phyloP scores from a whole-genome alignment of 768 basidiomycete species.

The Gloeopeniophorella convolvens region DNA sequence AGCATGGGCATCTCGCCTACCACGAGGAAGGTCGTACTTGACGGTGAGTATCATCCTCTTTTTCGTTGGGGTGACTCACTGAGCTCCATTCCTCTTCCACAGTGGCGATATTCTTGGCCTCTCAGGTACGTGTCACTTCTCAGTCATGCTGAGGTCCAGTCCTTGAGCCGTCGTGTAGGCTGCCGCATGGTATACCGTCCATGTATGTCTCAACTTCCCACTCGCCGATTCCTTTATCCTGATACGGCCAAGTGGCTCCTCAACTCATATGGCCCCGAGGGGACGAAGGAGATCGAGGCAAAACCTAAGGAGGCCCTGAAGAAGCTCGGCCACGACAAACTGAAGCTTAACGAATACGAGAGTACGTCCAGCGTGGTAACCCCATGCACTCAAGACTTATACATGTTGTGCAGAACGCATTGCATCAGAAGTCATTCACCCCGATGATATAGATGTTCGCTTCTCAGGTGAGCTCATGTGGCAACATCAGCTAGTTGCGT shows the following conservation, averaged over 20 bases:
- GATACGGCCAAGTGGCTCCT: conserved; percentile 52
- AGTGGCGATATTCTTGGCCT: conserved; percentile 41
- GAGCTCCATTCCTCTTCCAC: conserved; percentile 17
- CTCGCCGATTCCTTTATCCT: not conserved
- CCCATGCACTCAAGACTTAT: conserved; percentile 5
- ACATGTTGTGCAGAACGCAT: conserved; percentile 54
- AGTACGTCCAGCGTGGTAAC: conserved; percentile 54
- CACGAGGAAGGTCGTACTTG: conserved; percentile 24
- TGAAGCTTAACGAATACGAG: conserved; percentile 90
- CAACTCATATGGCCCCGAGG: conserved; percentile 40
- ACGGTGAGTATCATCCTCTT: conserved; percentile 22
- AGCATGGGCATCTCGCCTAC: conserved; percentile 22
- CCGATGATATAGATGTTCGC: conserved; percentile 74
- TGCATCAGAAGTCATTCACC: conserved; percentile 88
- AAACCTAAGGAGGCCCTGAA: conserved; percentile 68
- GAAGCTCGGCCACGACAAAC: conserved; percentile 59
- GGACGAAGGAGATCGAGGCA: conserved; percentile 55
- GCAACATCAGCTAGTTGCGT: not conserved
- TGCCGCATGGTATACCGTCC: conserved; percentile 70
- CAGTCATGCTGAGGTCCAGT: not conserved
- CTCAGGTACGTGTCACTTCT: conserved; percentile 37
- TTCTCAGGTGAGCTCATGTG: conserved; percentile 55
- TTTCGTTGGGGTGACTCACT: not conserved
- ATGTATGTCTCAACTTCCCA: conserved; percentile 38
- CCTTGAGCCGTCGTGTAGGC: conserved; percentile 40